phyloP scores from a whole-genome alignment of 108 stramenopile genomes.

The Bacterosira constricta region DNA sequence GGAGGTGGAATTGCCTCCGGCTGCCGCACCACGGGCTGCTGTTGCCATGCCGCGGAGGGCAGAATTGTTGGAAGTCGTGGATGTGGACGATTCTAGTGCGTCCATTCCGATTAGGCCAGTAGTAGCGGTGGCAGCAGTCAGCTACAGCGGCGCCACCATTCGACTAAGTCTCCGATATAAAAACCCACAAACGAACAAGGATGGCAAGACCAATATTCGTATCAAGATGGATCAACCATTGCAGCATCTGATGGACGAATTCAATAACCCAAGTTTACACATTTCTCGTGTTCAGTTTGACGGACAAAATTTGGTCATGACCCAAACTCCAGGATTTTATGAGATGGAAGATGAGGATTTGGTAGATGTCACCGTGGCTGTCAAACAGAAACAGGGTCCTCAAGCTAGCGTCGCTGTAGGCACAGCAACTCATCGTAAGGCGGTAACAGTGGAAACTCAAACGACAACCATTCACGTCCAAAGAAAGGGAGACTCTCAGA shows the following conservation, averaged over 20 bases:
- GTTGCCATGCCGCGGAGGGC: too few species aligned
- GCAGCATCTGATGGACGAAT: constrained; percentile 24
- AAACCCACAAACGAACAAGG: constrained; percentile 21
- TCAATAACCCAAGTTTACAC: constrained; percentile 1
- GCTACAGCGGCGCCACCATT: constrained; percentile 21
- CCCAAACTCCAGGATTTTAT: constrained; percentile 55
- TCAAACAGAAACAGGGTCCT: neutral
- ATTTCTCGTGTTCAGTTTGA: constrained; percentile 49
- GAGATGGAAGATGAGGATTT: constrained; percentile 80
- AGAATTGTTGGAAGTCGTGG: too few species aligned
- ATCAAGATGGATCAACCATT: constrained; percentile 43
- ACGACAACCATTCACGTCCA: constrained; percentile 17
- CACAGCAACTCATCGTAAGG: neutral
- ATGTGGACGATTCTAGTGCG: too few species aligned
- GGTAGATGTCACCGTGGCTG: constrained; percentile 49
- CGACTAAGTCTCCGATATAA: constrained; percentile 26
- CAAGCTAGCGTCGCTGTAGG: neutral
- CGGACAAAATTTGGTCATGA: constrained; percentile 51
- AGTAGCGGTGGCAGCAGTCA: neutral
- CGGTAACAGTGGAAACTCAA: neutral
- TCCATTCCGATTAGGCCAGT: too few species aligned
- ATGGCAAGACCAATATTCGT: constrained; percentile 17
- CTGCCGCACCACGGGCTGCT: neutral
- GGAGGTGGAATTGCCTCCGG: neutral
- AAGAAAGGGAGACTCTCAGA: neutral